These are phyloP conservation scores for Calonectria honghensis DNA, from an alignment of 2,329 filamentous ascomycete species.

Conservation along the genomic window DNA sequence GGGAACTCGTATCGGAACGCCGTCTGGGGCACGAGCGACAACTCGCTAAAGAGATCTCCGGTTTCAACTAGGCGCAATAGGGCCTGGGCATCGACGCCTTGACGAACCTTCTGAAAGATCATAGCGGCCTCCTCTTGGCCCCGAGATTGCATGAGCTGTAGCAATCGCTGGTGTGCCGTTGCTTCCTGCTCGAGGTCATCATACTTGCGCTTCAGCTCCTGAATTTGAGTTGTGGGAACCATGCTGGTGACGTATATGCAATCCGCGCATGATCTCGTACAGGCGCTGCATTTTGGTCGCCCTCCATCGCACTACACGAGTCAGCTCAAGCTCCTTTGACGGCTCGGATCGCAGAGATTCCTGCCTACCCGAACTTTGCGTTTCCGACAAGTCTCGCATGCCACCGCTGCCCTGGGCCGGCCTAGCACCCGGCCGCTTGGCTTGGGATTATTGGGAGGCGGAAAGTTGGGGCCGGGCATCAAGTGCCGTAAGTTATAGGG, in stretches of 20 bases:
- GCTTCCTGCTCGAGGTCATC: conserved; percentile 12
- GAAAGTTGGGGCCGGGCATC: not conserved
- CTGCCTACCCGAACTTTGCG: conserved; percentile 5
- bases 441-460: not conserved
- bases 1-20: conserved; percentile 15
- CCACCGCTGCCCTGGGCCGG: not conserved
- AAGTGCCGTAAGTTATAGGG: conserved; percentile 12
- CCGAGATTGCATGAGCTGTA: conserved; percentile 2
- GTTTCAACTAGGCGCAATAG: conserved; percentile 12
- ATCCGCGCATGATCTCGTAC: not conserved
- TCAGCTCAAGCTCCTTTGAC: not conserved
- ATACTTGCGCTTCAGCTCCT: conserved; percentile 10
- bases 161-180: not conserved
- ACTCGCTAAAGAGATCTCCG: conserved; percentile 11
- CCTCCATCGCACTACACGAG: not conserved
- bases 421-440: not conserved
- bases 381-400: conserved; percentile 20
- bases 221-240: conserved; percentile 9
- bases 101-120: conserved; percentile 12
- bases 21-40: conserved; percentile 15
- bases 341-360: too few species aligned
- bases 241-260: conserved; percentile 18
- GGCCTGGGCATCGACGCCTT: not conserved
- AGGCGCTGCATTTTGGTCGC: conserved; percentile 7
- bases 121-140: conserved; percentile 8